Evolutionary conservation across 2,329 filamentous ascomycete genomes (phyloP).

Genomic region (Apiospora kogelbergensis): DNA sequence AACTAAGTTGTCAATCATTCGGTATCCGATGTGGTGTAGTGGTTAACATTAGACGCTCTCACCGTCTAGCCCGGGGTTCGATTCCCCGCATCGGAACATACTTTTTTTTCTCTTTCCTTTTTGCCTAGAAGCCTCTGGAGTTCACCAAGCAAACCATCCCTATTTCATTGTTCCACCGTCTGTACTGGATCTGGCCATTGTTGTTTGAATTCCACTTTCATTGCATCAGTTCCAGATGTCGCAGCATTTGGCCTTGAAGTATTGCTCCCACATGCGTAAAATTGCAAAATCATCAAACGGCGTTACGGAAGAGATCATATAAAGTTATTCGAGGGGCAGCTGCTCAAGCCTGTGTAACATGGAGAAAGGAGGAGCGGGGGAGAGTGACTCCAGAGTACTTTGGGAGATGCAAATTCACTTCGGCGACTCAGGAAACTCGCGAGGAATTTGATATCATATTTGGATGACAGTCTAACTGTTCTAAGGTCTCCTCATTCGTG

Average conservation of each 20-base stretch:
- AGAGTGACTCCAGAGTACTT: no score
- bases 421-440: no score
- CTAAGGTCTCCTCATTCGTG: not conserved
- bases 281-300: not conserved
- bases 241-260: no score
- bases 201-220: no score
- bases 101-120: no score
- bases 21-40: not conserved
- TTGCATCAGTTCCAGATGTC: no score
- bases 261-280: no score
- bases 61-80: slow-evolving; percentile 30
- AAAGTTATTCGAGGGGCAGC: not conserved
- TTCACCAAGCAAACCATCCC: no score
- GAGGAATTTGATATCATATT: not conserved
- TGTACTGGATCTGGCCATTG: no score
- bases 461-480: not conserved
- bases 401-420: not conserved
- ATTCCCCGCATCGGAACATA: slow-evolving; percentile 28
- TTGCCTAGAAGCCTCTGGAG: no score
- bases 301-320: not conserved
- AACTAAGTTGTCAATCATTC: not conserved
- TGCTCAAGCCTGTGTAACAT: not conserved
- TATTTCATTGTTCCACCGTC: no score
- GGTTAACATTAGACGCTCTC: slow-evolving; percentile 1
- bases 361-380: no score